Evolutionary conservation across 352 stramenopile genomes (phyloP).

Genomic region (Phytophthora syringae): DNA sequence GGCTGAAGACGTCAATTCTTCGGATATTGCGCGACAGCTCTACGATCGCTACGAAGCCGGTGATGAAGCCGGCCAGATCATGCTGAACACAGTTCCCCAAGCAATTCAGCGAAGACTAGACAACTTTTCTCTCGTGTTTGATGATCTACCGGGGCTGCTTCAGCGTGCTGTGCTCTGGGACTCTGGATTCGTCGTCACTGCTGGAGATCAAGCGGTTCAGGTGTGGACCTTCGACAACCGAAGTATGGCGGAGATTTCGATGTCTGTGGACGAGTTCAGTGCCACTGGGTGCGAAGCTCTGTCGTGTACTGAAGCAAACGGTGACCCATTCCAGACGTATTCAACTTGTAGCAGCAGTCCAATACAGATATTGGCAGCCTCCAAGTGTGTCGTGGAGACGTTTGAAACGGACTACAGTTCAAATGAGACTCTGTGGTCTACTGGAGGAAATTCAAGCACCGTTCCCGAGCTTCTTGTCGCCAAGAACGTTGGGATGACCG

Average conservation of each 20-base stretch:
- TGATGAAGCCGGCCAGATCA: constrained; percentile 21
- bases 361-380: constrained; percentile 20
- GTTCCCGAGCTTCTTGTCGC: constrained; percentile 26
- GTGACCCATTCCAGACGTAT: constrained; percentile 8
- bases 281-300: constrained; percentile 14
- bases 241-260: constrained; percentile 30
- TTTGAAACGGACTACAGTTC: constrained; percentile 7
- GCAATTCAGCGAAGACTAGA: constrained; percentile 16
- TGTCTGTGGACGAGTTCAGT: constrained; percentile 24
- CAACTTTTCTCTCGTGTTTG: constrained; percentile 22
- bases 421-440: constrained; percentile 28
- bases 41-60: constrained; percentile 28
- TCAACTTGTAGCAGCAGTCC: constrained; percentile 20
- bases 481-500: constrained; percentile 17
- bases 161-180: constrained; percentile 47
- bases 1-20: constrained; percentile 6
- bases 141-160: constrained; percentile 31
- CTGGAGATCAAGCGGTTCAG: constrained; percentile 12
- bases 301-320: constrained; percentile 21
- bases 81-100: constrained; percentile 9
- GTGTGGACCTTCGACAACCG: constrained; percentile 30
- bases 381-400: constrained; percentile 29
- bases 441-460: constrained; percentile 4
- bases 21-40: constrained; percentile 31
- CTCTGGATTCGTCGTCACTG: constrained; percentile 32